Conservation (phyloP, 2,329 filamentous ascomycete genomes). For the Talaromyces sp. region DNA sequence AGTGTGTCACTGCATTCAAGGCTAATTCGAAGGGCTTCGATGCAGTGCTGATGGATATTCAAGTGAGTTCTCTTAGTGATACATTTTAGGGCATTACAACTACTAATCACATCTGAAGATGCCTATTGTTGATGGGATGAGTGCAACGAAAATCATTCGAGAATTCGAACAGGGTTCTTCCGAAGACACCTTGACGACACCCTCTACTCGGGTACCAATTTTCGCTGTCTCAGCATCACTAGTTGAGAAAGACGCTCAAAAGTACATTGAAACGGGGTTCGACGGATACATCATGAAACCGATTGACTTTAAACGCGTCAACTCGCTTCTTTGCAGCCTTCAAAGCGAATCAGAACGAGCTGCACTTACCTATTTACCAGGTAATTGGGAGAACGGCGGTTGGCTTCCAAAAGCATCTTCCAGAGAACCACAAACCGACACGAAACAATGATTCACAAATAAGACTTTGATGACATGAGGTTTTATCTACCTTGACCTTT, state of each 20-base stretch:
- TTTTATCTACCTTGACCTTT: neutral
- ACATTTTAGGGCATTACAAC: neutral
- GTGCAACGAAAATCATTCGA: conserved; percentile 77
- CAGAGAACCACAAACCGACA: neutral
- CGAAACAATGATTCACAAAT: neutral
- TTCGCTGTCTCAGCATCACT: conserved; percentile 84
- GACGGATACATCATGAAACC: conserved; percentile 90
- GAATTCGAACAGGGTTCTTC: conserved; percentile 57
- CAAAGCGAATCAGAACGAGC: conserved; percentile 52
- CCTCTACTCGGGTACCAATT: conserved; percentile 66
- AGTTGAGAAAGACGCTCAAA: conserved; percentile 60
- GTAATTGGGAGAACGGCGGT: conserved; percentile 77
- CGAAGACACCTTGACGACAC: conserved; percentile 48
- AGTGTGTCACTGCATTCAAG: conserved; percentile 67
- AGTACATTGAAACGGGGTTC: conserved; percentile 72
- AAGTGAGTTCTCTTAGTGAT: conserved; percentile 49
- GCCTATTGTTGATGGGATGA: conserved; percentile 83
- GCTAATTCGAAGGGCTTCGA: conserved; percentile 62
- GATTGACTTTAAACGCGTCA: conserved; percentile 71
- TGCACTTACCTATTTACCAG: conserved; percentile 61
- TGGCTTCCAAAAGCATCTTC: conserved; percentile 56
- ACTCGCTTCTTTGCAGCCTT: conserved; percentile 63
- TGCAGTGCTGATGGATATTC: conserved; percentile 86
- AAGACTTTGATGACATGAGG: neutral
- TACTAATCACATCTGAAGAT: conserved; percentile 51